Base-by-base conservation (phyloP, 139 green algal genomes). In the Prasinococcaceae sp. region DNA sequence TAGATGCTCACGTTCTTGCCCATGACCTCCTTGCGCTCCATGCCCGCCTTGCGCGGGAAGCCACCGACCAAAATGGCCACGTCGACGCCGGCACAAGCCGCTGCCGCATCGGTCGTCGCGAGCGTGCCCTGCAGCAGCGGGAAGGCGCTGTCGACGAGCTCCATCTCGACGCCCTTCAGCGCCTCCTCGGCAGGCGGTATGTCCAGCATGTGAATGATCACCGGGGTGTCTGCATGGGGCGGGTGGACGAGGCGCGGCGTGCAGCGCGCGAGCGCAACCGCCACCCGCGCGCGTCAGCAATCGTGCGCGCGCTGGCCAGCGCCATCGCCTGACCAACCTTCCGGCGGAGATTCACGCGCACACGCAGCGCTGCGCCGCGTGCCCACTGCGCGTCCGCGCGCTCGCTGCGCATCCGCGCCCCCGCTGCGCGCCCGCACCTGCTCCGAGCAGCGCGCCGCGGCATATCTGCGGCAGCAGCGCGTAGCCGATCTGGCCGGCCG, bases 1-100 rank as follows among this genome's bases (percentile, higher is more conserved):
- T 94, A 94, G 59, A 94, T 94, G 56, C 75, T 58, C 26, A 92
- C 83, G 47, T 93, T 93, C 74, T 85, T 92, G 44, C 43, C 49
- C 84, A 94, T 94, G 3, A 94, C 80, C 23, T 93, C 84, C 60
- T 93, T 95, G 49, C 86, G 74, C 73, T 95, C 86, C 86, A 93
- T 92, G 52, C 88, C 88, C 6, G 69, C 75, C 67, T 87, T 84
- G 42, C 79, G 58, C 0, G 76, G 81, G 60, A 90, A 90, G 16
- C 82, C 82, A 9, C 86, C 86, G 30, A 96, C 82, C 80, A 96
- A 87, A 27, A 96, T 63, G 6, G 88, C 88, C 3, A 93, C 51
- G 38, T 94, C 80, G 17, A 95, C 82, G 26, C 53, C 88, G 57
- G 81, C 84, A 57, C 63, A 88, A 1, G 88, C 88, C 46, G 76